Evolutionary conservation across 2,329 filamentous ascomycete genomes (phyloP), one percentile per base, ranked within the genome.

Genomic region (Calonectria hongkongensis): DNA sequence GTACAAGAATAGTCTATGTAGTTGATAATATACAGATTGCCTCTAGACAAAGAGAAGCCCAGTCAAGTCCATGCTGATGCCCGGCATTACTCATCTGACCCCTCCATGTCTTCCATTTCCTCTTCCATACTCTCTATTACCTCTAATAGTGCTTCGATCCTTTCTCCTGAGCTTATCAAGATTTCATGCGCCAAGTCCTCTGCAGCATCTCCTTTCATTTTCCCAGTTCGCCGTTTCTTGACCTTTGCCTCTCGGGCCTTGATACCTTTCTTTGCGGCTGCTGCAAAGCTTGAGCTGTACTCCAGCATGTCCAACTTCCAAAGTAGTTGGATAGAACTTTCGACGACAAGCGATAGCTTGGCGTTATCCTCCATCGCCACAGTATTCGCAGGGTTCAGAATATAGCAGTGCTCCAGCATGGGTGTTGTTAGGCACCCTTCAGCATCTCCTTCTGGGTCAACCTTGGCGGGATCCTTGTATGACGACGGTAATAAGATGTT

Each of bases 321-420:
- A 3, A 89, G 82, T 8, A 92, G 84, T 56, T 92, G 87, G 36
- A 94, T 79, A 63, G 95, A 83, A 2, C 87, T 87, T 83, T 96
- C 94, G 0, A 95, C 84, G 36, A 94, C 82, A 12, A 96, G 83
- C 2, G 92, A 92, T 45, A 96, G 87, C 81, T 94, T 94, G 33
- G 92, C 92, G 77, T 97, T 96, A 74, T 95, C 93, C 25, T 90
- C 88, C 0, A 89, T 82, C 8, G 87, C 88, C 16, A 89, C 85
- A 0, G 88, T 91, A 71, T 90, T 92, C 1, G 94, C 93, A 0
- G 92, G 87, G 75, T 89, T 92, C 0, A 90, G 90, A 2, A 95
- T 87, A 81, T 92, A 96, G 78, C 92, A 92, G 51, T 86, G 81
- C 79, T 88, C 85, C 50, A 91, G 81, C 74, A 91, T 88, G 8